Evolutionary conservation across 257 asterid genomes (phyloP), one percentile per base, ranked within the genome.

Genomic region (Oldenlandia corymbosa): DNA sequence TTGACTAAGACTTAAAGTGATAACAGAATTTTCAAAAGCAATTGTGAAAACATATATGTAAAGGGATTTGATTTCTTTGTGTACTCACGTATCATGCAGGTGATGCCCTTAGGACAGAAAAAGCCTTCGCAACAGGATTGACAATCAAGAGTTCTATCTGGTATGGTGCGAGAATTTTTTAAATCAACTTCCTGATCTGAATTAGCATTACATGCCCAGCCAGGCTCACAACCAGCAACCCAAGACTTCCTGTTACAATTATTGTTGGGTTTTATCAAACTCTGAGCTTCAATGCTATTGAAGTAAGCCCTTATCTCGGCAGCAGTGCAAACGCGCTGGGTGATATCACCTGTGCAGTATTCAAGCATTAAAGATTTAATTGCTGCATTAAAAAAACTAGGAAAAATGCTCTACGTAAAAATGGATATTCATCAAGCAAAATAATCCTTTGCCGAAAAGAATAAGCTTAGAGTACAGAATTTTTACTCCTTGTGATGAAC

Each of bases 81-180:
- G 52, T 70, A 78, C 97, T 85, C 63, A 90, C 97, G 95, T 50
- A 90, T 84, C 97, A 90, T 90, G 90, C 96, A 90, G 69, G 97
- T 82, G 69, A 90, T 68, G 55, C 97, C 97, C 60, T 68, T 66
- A 2, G 97, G 97, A 62, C 97, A 90, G 56, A 88, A 90, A 74
- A 90, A 90, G 1, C 97, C 97, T 53, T 81, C 96, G 64, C 97
- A 90, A 51, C 97, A 90, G 7, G 96, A 68, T 42, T 78, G 88
- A 20, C 97, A 90, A 23, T 73, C 72, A n/a, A 73, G 70, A 49
- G 85, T 80, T 80, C 97, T 84, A 5, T 68, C 77, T 4, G 97
- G 97, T 26, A 81, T 74, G 32, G 64, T 78, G 37, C 52, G 75
- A 23, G 75, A 61, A 67, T 74, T 69, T 60, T 63, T 56, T 0